Evolutionary conservation across 345 rosid species (phyloP), one percentile per base, ranked within the genome.

Genomic region (Syzygium aromaticum): DNA sequence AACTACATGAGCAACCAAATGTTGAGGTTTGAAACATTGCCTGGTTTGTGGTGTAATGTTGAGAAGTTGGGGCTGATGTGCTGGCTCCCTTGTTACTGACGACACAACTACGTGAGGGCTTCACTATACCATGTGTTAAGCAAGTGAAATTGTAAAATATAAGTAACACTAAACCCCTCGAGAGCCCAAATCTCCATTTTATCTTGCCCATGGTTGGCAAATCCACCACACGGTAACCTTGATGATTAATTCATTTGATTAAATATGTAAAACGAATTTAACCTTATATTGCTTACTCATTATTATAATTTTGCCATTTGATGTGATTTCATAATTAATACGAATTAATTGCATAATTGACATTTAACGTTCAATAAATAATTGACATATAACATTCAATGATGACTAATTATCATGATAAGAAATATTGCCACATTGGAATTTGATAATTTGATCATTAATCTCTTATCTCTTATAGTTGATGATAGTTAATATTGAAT

Each of bases 81-180:
- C 56, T 22, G 0, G 19, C 56, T 54, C 0, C 0, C 56, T 54
- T 54, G 22, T 54, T 54, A 16, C 19, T 49, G 51, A 1, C 9
- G 6, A 8, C 9, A 49, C 9, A 49, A 9, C 51, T 49, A 7
- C 51, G 13, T 57, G 2, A 33, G 38, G 38, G 38, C 7, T 57
- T 57, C 3, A 57, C 7, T 25, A 49, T 49, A 2, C 25, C 3
- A 0, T 57, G 63, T 25, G 63, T 10, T 57, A 57, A 25, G 63
- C 14, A 56, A 57, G 63, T 57, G 63, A 57, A 57, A 57, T n/a
- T 0, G 63, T 57, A 25, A 0, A 14, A 57, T 57, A 0, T 0
- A n/a, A 23, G 28, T 3, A 0, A 57, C 28, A 57, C 28, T 4
- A 57, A 57, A 0, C 11, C 6, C 28, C 28, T 4, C 63, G 25